Conservation (phyloP, 257 asterid genomes). For the Primulina tabacum region DNA sequence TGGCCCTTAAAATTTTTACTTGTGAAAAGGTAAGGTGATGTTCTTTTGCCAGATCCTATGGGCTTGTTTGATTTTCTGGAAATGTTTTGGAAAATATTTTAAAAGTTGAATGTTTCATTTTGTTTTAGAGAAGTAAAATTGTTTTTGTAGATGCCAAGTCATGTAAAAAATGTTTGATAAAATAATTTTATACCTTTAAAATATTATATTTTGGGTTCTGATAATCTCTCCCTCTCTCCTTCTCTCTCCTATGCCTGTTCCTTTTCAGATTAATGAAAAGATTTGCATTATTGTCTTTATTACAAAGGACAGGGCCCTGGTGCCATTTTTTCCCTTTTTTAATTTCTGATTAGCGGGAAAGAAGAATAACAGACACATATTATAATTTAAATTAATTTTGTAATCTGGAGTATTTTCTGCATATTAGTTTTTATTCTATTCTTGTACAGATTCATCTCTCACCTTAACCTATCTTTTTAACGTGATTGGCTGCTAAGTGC, state of each 20-base stretch:
- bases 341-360: neutral
- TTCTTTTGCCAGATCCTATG: neutral
- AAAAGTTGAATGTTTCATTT: neutral
- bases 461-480: neutral
- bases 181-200: too few relatives aligned
- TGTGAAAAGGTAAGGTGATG: slow-evolving; percentile 56
- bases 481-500: neutral
- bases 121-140: neutral
- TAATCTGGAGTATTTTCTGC: neutral
- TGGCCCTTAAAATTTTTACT: slow-evolving; percentile 78
- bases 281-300: too few relatives aligned
- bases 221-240: too few relatives aligned
- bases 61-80: neutral
- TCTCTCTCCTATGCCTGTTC: too few relatives aligned
- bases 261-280: too few relatives aligned
- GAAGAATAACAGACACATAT: too few relatives aligned
- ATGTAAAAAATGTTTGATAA: neutral
- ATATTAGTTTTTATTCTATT: neutral
- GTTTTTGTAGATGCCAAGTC: neutral
- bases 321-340: too few relatives aligned
- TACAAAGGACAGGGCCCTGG: too few relatives aligned
- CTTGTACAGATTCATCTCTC: neutral
- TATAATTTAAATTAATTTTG: neutral
- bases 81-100: neutral
- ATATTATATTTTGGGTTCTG: neutral